Evolutionary conservation across 495 filamentous ascomycete species (phyloP), one percentile per base, ranked within the genome.

Genomic region (Daldinia loculata): DNA sequence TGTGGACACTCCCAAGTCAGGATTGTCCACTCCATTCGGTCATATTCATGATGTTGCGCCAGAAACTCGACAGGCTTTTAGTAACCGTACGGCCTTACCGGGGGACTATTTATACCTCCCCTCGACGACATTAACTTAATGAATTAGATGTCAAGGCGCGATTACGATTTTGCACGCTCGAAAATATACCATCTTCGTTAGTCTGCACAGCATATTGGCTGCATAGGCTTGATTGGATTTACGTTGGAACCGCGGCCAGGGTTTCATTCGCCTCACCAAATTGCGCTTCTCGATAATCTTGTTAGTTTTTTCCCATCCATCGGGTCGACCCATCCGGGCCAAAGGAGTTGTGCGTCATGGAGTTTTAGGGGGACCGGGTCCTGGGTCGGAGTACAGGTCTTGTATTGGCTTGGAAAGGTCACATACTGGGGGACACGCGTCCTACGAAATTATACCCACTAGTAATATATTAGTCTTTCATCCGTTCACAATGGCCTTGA

Each of bases 1-100:
- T 53, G 77, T 55, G 48, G 77, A 80, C 39, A 82, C 80, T 30
- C 82, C 82, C 45, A 57, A 72, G 59, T 78, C 75, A 26, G 81
- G 79, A 67, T 51, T 69, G 14, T 14, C 38, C 7, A 52, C 69
- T 22, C 51, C 72, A 12, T 68, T 72, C 36, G 52, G 52, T 27
- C 69, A 61, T 4, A 63, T 57, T 24, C 70, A 67, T 51, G 48
- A 24, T 30, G 55, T 61, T 0, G 55, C 27, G 6, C 66, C 9
- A n/a, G 70, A 70, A 24, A 62, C 67, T 43, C 58, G 67, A 17
- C 53, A 67, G 12, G 71, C 71, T 30, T 74, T 74, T 24, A 64
- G 59, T 55, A 70, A 60, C 57, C 34, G 15, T 55, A 50, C 45
- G 53, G 30, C 58, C 6, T 36, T 63, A 26, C 53, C 71, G 38